Conservation (phyloP, 2,329 filamentous ascomycete species). For the Stachybotrys elegans region DNA sequence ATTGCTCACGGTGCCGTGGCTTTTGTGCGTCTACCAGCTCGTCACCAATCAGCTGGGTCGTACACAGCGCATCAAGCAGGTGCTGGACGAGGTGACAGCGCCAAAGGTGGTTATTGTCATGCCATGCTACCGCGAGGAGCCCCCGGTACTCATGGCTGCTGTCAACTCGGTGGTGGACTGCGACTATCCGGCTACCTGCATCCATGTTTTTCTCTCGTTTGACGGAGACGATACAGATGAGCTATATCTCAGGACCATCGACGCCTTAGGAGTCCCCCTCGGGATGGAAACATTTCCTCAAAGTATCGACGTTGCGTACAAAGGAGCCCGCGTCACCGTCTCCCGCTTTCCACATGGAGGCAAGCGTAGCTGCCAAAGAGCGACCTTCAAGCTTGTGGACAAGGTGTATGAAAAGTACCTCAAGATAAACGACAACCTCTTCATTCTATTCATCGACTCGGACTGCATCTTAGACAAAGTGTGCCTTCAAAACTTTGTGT, state of each 20-base stretch:
- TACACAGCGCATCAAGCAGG: slow-evolving; percentile 74
- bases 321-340: slow-evolving; percentile 77
- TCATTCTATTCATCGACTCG: slow-evolving; percentile 95
- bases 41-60: slow-evolving; percentile 83
- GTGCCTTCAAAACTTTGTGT: slow-evolving; percentile 96
- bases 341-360: slow-evolving; percentile 91
- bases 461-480: slow-evolving; percentile 90
- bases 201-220: slow-evolving; percentile 93
- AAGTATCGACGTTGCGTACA: slow-evolving; percentile 86
- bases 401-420: slow-evolving; percentile 86
- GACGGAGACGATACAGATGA: slow-evolving; percentile 88
- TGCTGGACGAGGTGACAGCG: slow-evolving; percentile 77
- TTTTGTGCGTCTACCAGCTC: slow-evolving; percentile 88
- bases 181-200: slow-evolving; percentile 86
- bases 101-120: slow-evolving; percentile 95
- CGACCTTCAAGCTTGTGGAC: slow-evolving; percentile 89
- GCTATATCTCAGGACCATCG: slow-evolving; percentile 79
- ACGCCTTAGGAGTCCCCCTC: slow-evolving; percentile 75
- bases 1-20: slow-evolving; percentile 82
- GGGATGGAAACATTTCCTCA: slow-evolving; percentile 74
- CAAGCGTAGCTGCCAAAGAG: slow-evolving; percentile 90
- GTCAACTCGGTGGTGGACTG: slow-evolving; percentile 89
- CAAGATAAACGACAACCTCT: slow-evolving; percentile 82
- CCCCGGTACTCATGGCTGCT: slow-evolving; percentile 76
- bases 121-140: slow-evolving; percentile 93